These are phyloP conservation scores for Calonectria hawksworthii DNA, from an alignment of 2,329 filamentous ascomycete species.

Conservation along the genomic window DNA sequence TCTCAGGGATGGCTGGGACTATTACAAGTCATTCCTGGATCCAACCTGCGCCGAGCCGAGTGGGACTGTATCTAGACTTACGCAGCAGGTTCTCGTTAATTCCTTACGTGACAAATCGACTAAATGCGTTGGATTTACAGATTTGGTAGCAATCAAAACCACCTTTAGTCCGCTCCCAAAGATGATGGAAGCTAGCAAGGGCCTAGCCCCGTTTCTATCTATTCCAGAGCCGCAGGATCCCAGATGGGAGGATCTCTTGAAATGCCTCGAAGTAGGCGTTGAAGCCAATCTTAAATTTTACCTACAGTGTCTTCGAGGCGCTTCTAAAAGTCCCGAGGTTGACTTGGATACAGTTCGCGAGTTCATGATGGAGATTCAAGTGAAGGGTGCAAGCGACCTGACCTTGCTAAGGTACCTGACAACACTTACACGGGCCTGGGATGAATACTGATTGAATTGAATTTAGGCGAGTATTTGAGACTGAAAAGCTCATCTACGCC, in stretches of 20 bases:
- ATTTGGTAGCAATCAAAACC: not conserved
- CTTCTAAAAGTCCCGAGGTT: not conserved
- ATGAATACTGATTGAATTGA: not conserved
- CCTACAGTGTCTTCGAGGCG: not conserved
- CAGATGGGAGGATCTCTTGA: not conserved
- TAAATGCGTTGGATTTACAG: not conserved
- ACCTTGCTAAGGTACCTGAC: not conserved
- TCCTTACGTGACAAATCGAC: not conserved
- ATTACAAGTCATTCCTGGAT: not conserved
- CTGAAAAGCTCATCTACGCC: not conserved
- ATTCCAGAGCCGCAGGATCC: conserved; percentile 22
- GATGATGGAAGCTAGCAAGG: not conserved
- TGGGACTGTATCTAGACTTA: not conserved
- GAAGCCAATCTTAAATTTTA: conserved; percentile 11
- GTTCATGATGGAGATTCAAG: conserved; percentile 14
- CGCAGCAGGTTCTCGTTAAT: not conserved
- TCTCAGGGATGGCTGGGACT: conserved; percentile 16
- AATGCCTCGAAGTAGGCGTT: not conserved
- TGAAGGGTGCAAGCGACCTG: not conserved
- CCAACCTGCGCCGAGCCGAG: not conserved
- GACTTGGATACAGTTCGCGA: not conserved
- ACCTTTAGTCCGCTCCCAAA: not conserved
- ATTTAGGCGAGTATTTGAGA: not conserved
- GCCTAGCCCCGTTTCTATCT: conserved; percentile 3
- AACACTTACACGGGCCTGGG: not conserved